A percentile compares a stretch with the other conserved stretches of the same genome.
Evolutionary conservation across 73 alveolate genomes (phyloP).

Genomic region (Halteria grandinella): DNA sequence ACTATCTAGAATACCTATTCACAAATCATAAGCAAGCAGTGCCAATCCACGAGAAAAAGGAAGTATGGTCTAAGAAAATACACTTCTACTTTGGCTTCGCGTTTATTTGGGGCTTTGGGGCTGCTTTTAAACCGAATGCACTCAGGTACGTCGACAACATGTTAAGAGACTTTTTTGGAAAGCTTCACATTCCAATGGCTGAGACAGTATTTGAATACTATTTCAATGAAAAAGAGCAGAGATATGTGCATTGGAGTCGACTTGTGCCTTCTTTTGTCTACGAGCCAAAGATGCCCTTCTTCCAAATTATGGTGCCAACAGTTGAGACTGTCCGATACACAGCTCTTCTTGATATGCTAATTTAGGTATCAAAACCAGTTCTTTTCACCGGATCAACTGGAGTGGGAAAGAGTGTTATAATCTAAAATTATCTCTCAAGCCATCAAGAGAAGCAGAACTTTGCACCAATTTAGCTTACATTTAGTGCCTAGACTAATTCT

Average conservation of each 20-base stretch:
- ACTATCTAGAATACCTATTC: slow-evolving; percentile 58
- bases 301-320: slow-evolving; percentile 92
- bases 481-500: slow-evolving; percentile 94
- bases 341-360: slow-evolving; percentile 83
- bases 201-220: slow-evolving; percentile 78
- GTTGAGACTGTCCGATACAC: slow-evolving; percentile 94
- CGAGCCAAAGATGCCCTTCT: slow-evolving; percentile 69
- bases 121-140: slow-evolving; percentile 59
- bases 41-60: slow-evolving; percentile 48
- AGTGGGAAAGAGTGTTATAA: slow-evolving; percentile 94
- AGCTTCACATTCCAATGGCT: slow-evolving; percentile 64
- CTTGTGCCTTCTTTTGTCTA: slow-evolving; percentile 71
- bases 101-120: slow-evolving; percentile 83
- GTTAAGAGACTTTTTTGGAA: slow-evolving; percentile 68
- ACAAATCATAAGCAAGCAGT: slow-evolving; percentile 33
- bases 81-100: slow-evolving; percentile 53
- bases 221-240: slow-evolving; percentile 43
- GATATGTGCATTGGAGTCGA: slow-evolving; percentile 70
- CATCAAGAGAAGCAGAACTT: slow-evolving; percentile 81
- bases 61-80: slow-evolving; percentile 39
- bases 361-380: slow-evolving; percentile 78
- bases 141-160: slow-evolving; percentile 59
- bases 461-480: slow-evolving; percentile 84
- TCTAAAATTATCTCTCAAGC: slow-evolving; percentile 75
- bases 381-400: slow-evolving; percentile 97